These are phyloP conservation scores for Melocanna baccifera DNA, from an alignment of 176 grass and related monocot species.

Conservation along the genomic window DNA sequence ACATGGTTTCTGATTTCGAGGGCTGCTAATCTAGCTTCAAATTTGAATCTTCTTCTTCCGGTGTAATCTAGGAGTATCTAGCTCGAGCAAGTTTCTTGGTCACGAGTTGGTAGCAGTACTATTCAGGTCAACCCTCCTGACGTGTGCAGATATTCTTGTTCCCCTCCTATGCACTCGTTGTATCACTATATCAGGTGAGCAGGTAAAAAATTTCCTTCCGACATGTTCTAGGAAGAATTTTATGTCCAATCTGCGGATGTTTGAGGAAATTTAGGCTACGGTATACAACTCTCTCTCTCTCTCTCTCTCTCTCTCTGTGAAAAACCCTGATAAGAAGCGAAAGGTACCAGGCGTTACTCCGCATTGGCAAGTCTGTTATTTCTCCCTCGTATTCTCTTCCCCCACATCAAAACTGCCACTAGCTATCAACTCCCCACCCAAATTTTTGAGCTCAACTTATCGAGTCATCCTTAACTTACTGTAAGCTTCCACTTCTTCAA, in stretches of 20 bases:
- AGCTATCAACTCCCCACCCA: neutral
- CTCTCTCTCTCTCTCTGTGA: too few species aligned
- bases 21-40: neutral
- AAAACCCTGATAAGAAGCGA: neutral
- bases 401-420: neutral
- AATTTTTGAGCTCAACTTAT: too few species aligned
- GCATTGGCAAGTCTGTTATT: neutral
- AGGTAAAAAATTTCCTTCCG: neutral
- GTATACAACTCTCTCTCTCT: too few species aligned
- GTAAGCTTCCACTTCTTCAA: too few species aligned
- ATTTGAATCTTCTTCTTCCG: neutral
- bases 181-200: neutral
- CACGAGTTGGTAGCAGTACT: neutral
- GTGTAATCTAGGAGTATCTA: neutral
- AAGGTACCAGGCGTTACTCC: neutral
- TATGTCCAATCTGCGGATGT: neutral
- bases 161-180: neutral
- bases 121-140: neutral
- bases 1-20: neutral
- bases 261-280: neutral
- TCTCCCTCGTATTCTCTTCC: neutral
- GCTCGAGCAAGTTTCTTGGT: neutral
- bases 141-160: neutral
- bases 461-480: too few species aligned
- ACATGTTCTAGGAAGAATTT: neutral